phyloP scores from a whole-genome alignment of 208 protist species.

The Acanthamoeba pearcei region DNA sequence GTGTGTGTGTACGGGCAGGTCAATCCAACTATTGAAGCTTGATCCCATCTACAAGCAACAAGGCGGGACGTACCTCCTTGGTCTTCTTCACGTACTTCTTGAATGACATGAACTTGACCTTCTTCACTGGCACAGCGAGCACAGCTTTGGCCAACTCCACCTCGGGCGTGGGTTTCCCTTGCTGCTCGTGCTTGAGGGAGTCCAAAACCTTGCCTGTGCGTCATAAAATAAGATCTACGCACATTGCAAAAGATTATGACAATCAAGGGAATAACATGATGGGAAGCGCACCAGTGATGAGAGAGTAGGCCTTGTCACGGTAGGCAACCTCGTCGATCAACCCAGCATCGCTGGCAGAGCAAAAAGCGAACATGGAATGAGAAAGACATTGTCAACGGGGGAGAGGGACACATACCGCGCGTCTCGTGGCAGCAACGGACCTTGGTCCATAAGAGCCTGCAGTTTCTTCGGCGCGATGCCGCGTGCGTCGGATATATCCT shows the following conservation, averaged over 20 bases:
- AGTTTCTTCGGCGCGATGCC: not conserved
- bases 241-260: too few relatives aligned
- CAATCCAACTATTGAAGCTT: too few relatives aligned
- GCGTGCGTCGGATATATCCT: not conserved
- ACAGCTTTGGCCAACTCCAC: not conserved
- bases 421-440: not conserved
- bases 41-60: not conserved
- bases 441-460: conserved; percentile 31
- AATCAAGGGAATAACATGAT: too few relatives aligned
- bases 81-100: conserved; percentile 34
- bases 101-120: conserved; percentile 65
- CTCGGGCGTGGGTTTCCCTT: not conserved
- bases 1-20: too few relatives aligned
- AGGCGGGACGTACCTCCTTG: conserved; percentile 25
- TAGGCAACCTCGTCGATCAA: conserved; percentile 33
- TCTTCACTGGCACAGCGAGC: not conserved
- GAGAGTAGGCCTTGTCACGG: conserved; percentile 4
- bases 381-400: not conserved
- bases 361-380: not conserved
- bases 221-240: not conserved
- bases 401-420: not conserved
- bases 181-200: too few relatives aligned
- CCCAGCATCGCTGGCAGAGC: not conserved
- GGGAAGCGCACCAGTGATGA: conserved; percentile 1
- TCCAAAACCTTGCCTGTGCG: not conserved